A percentile compares a stretch with the other conserved stretches of the same genome.
These are phyloP conservation scores for Ceratocystiopsis minuta DNA, from an alignment of 2,329 filamentous ascomycete genomes.

Conservation along the genomic window DNA sequence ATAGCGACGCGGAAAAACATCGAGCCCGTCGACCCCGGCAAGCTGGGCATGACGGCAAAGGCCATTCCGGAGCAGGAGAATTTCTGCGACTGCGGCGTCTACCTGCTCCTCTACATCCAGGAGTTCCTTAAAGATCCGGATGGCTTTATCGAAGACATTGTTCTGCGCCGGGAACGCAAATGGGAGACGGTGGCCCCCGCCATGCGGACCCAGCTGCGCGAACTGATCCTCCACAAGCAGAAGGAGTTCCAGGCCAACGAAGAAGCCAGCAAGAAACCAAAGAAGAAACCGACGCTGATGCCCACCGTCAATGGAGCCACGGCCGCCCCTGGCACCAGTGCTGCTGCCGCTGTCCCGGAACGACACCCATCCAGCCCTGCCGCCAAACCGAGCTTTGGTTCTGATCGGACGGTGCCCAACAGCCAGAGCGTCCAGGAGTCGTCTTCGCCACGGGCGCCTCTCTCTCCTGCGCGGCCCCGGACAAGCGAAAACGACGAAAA, in stretches of 20 bases:
- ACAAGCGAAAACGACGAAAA: no score
- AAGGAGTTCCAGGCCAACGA: conserved; percentile 31
- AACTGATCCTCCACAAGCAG: conserved; percentile 46
- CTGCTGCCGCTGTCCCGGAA: neutral
- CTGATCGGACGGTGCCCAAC: no score
- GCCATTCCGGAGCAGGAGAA: conserved; percentile 68
- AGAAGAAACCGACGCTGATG: neutral
- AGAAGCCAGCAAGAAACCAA: conserved; percentile 18
- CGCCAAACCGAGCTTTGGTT: no score
- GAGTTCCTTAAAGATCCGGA: conserved; percentile 65
- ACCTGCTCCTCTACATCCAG: conserved; percentile 66
- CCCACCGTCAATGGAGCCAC: neutral
- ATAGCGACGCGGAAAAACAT: conserved; percentile 40
- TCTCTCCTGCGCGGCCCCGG: no score
- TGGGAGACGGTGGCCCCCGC: conserved; percentile 38
- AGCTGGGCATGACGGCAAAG: conserved; percentile 46
- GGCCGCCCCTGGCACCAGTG: neutral
- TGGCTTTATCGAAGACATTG: conserved; percentile 45
- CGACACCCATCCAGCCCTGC: no score
- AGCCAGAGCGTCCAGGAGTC: no score
- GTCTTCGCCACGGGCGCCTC: no score
- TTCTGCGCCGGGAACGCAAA: conserved; percentile 34
- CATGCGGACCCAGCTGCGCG: conserved; percentile 48
- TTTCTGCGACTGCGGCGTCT: conserved; percentile 77
- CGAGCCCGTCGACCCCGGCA: conserved; percentile 18